Percentiles rank a stretch among this genome's conserved stretches.
Conservation (phyloP, 2,329 filamentous ascomycete species). For the Microcyclosporella mali region DNA sequence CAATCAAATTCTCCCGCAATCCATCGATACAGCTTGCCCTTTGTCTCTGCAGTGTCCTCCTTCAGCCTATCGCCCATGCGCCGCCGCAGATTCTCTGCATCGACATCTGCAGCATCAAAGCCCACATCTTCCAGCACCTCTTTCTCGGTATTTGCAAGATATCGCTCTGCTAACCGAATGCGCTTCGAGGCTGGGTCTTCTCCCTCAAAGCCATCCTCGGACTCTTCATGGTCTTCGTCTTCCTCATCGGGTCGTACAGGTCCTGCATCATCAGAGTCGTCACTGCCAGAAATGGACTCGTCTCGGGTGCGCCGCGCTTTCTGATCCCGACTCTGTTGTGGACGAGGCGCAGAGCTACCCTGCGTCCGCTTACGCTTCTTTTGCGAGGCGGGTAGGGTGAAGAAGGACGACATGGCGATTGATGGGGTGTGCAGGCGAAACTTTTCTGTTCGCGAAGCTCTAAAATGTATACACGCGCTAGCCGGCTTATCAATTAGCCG, state of each 20-base stretch:
- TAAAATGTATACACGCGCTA: background rate
- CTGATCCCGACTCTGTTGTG: conserved; percentile 39
- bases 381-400: conserved; percentile 78
- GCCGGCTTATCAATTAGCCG: too few species aligned
- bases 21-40: conserved; percentile 79
- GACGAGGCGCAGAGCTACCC: conserved; percentile 48
- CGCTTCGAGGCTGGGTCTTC: conserved; percentile 88
- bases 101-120: conserved; percentile 91
- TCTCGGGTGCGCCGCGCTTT: conserved; percentile 51
- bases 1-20: conserved; percentile 71
- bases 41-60: conserved; percentile 86
- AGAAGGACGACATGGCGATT: conserved; percentile 80
- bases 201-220: conserved; percentile 62
- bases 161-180: conserved; percentile 80
- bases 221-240: conserved; percentile 39
- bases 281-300: conserved; percentile 83
- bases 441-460: conserved; percentile 2
- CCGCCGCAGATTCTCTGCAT: conserved; percentile 76
- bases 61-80: conserved; percentile 63
- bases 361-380: conserved; percentile 77
- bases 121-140: conserved; percentile 68
- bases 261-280: conserved; percentile 60
- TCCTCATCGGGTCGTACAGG: conserved; percentile 23
- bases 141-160: conserved; percentile 81
- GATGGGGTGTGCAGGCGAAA: conserved; percentile 1